These are phyloP conservation scores for Hypoxylon subgilvum DNA, from an alignment of 495 filamentous ascomycete genomes.

Conservation along the genomic window DNA sequence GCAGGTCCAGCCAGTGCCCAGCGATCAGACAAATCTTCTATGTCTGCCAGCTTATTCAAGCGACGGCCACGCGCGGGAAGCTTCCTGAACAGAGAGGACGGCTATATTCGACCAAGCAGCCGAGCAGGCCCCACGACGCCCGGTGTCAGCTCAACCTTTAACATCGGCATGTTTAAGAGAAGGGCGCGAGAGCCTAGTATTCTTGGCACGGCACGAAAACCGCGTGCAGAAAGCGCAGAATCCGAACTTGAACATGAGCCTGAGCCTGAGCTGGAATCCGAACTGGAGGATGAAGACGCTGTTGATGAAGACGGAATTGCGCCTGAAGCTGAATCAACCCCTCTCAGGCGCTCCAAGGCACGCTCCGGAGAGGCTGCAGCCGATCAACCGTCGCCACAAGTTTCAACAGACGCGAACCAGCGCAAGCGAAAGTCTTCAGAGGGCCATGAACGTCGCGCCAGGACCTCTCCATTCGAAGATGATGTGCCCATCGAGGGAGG, in stretches of 20 bases:
- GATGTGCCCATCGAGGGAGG: conserved; percentile 38
- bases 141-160: conserved; percentile 51
- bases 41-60: conserved; percentile 52
- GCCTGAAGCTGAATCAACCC: conserved; percentile 55
- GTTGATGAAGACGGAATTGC: conserved; percentile 45
- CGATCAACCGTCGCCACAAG: conserved; percentile 14
- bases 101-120: conserved; percentile 55
- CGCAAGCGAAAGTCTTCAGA: conserved; percentile 57
- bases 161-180: conserved; percentile 53
- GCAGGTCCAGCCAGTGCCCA: conserved; percentile 39
- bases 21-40: conserved; percentile 53
- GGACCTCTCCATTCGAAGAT: conserved; percentile 40
- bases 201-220: conserved; percentile 50
- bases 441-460: conserved; percentile 37
- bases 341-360: conserved; percentile 46
- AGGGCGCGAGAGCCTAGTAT: conserved; percentile 57
- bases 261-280: conserved; percentile 21
- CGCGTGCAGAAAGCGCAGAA: conserved; percentile 38
- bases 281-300: conserved; percentile 35
- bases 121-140: conserved; percentile 51
- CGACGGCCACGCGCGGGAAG: conserved; percentile 54
- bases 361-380: conserved; percentile 27
- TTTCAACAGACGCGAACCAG: conserved; percentile 37
- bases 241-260: conserved; percentile 38
- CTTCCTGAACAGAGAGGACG: conserved; percentile 52